Conservation (phyloP, 768 basidiomycete genomes). For the Kwoniella newhampshirensis region DNA sequence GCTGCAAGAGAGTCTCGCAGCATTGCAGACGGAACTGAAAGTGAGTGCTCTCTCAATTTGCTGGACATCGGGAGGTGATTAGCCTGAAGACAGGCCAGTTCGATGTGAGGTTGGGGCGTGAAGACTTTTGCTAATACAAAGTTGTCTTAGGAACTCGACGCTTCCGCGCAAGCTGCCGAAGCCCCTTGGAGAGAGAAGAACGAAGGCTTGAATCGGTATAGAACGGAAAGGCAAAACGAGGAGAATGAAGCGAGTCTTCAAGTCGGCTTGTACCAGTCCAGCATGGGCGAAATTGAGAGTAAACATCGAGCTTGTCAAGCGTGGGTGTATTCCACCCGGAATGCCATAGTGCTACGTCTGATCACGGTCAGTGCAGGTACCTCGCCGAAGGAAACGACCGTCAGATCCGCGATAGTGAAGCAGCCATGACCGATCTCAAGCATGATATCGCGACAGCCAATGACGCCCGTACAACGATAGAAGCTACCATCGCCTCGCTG, state of each 20-base stretch:
- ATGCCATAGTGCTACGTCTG: neutral
- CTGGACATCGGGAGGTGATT: neutral
- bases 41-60: constrained; percentile 12
- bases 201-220: constrained; percentile 35
- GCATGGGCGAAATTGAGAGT: constrained; percentile 38
- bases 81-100: neutral
- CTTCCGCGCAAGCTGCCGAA: constrained; percentile 40
- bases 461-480: constrained; percentile 51
- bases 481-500: constrained; percentile 59
- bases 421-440: constrained; percentile 59
- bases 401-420: constrained; percentile 63
- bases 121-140: neutral
- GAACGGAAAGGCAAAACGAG: constrained; percentile 35
- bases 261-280: constrained; percentile 42
- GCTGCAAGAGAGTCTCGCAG: constrained; percentile 27
- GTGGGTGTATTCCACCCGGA: constrained; percentile 22
- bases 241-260: constrained; percentile 46
- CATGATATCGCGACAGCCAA: constrained; percentile 57
- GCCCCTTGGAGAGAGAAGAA: constrained; percentile 46
- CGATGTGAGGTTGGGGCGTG: constrained; percentile 7
- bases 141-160: constrained; percentile 34
- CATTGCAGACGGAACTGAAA: constrained; percentile 38
- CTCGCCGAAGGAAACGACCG: constrained; percentile 67
- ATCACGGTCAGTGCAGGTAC: constrained; percentile 61
- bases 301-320: constrained; percentile 43